Evolutionary conservation across 2,329 filamentous ascomycete species (phyloP), one percentile per base, ranked within the genome.

Genomic region (Iodosphaeria phyllophila): DNA sequence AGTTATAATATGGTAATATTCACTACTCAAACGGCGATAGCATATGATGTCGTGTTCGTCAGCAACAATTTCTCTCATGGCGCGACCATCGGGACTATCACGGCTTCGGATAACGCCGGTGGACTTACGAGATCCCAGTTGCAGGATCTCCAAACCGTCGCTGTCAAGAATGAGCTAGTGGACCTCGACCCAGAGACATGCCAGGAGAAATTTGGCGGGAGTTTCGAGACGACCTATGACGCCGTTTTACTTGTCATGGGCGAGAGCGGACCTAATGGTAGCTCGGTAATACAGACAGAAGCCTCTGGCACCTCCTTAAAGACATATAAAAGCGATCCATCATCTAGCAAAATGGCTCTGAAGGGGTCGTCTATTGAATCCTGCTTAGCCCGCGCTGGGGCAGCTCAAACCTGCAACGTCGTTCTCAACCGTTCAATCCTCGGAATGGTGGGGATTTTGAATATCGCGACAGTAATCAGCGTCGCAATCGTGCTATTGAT

Each of bases 1-100:
- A 60, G 58, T 38, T 63, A 60, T 53, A 62, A 64, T 54, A 48
- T 57, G 30, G 38, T 61, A 44, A 49, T 63, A 23, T 56, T 54
- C 30, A 51, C 50, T 30, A 51, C 50, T 8, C 45, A 48, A 22
- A 41, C 45, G 19, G 42, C 42, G 16, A 28, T 43, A n/a, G 32
- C 38, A 27, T 42, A 44, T 28, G 42, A 42, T 20, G 31, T 51
- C 12, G 34, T 50, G 20, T 37, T 51, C 24, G 50, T 53, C 25
- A 41, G 44, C 22, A 36, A 40, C 18, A 39, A 40, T 18, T 55
- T 55, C 30, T 28, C 49, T 22, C 33, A 34, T 12, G 49, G 51
- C 13, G 42, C 46, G n/a, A 33, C 39, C 15, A 54, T 56, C 29
- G 47, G 38, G 38, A n/a, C n/a, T n/a, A n/a, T n/a, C n/a, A 48